phyloP scores from a whole-genome alignment of 805 yeast species.

The Candida ovalis region DNA sequence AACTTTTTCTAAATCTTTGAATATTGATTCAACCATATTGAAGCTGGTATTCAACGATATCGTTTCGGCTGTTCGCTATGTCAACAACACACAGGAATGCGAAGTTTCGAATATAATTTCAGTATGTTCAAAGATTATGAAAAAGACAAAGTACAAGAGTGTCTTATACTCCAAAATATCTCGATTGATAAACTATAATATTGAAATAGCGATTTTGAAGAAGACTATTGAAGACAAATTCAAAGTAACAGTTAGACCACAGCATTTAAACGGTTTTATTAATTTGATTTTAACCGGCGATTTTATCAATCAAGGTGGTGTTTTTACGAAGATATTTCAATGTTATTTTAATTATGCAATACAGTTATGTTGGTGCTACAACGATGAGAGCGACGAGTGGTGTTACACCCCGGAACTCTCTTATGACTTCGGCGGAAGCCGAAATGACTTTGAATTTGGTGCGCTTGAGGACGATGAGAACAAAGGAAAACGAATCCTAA shows the following conservation, averaged over 20 bases:
- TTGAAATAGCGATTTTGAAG: not conserved
- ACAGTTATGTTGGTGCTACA: constrained; percentile 4
- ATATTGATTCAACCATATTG: constrained; percentile 17
- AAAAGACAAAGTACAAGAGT: not conserved
- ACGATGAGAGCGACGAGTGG: constrained; percentile 3
- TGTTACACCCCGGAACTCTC: constrained; percentile 5
- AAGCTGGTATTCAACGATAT: constrained; percentile 9
- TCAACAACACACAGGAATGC: constrained; percentile 1
- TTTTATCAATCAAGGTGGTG: not conserved
- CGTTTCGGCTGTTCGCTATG: constrained; percentile 2
- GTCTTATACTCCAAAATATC: not conserved
- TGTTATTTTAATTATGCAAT: not conserved
- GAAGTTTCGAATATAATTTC: constrained; percentile 2
- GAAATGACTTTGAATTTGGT: not conserved
- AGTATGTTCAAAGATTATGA: not conserved
- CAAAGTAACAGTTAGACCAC: constrained; percentile 1
- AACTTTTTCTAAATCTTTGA: constrained; percentile 18
- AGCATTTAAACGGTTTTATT: constrained; percentile 4
- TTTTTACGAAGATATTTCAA: not conserved
- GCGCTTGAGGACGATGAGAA: not conserved
- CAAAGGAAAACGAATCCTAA: not conserved
- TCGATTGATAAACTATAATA: not conserved
- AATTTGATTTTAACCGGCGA: constrained; percentile 3
- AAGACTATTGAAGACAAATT: not conserved
- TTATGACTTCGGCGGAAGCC: not conserved